Evolutionary conservation across 2,329 filamentous ascomycete species (phyloP).

Genomic region (Colletotrichum destructivum): DNA sequence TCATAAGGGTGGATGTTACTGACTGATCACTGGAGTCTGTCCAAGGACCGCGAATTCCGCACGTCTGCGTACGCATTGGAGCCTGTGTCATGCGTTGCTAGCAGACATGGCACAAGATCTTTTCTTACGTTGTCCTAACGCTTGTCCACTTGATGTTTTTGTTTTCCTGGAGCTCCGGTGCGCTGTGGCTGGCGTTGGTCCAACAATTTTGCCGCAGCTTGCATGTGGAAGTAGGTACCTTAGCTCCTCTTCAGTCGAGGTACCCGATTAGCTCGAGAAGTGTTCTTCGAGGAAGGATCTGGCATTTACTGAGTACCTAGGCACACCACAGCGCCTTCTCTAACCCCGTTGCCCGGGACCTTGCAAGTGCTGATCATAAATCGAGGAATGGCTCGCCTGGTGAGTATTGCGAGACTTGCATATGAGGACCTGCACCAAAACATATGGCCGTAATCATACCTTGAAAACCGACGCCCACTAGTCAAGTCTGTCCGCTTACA

Average conservation of each 20-base stretch:
- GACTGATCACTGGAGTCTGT: constrained; percentile 1
- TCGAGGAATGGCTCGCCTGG: not conserved
- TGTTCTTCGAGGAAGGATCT: constrained; percentile 14
- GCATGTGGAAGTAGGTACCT: constrained; percentile 20
- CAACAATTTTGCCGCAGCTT: constrained; percentile 30
- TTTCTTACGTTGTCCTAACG: not conserved
- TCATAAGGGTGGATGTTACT: constrained; percentile 27
- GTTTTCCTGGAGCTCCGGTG: constrained; percentile 32
- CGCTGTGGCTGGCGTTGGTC: constrained; percentile 35
- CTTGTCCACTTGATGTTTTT: constrained; percentile 23
- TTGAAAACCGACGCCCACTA: constrained; percentile 1
- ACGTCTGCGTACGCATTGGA: constrained; percentile 29
- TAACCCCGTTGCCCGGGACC: not conserved
- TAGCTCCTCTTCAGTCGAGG: constrained; percentile 32
- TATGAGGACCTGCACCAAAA: not conserved
- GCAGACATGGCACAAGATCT: constrained; percentile 16
- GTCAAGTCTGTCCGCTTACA: constrained; percentile 10
- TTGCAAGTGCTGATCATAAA: not conserved
- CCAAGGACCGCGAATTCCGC: constrained; percentile 13
- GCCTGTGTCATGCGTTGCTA: constrained; percentile 11
- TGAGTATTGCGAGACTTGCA: constrained; percentile 30
- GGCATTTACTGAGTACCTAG: not conserved
- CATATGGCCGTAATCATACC: not conserved
- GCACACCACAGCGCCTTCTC: constrained; percentile 3
- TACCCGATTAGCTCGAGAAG: constrained; percentile 25